Evolutionary conservation across 495 filamentous ascomycete species (phyloP).

Genomic region (Xylaria cubensis): DNA sequence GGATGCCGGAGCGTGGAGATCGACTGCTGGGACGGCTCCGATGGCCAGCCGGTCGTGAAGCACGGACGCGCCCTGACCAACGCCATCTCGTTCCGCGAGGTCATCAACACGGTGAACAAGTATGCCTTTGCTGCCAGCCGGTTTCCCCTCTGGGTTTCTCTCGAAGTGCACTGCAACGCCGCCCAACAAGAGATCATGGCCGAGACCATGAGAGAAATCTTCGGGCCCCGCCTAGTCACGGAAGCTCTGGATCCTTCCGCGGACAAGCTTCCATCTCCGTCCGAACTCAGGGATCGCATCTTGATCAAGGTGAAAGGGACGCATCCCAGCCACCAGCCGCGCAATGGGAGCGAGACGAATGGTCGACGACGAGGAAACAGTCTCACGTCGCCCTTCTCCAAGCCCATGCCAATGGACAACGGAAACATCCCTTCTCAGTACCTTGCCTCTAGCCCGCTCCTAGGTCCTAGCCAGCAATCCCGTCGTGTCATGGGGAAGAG

Average conservation of each 20-base stretch:
- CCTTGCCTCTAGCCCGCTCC: slow-evolving; percentile 63
- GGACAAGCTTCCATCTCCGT: slow-evolving; percentile 77
- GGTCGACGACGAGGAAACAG: slow-evolving; percentile 76
- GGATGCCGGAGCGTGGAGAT: slow-evolving; percentile 96
- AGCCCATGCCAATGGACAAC: slow-evolving; percentile 63
- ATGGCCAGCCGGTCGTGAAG: slow-evolving; percentile 84
- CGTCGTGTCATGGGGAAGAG: slow-evolving; percentile 41
- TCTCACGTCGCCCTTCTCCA: slow-evolving; percentile 75
- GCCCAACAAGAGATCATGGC: slow-evolving; percentile 89
- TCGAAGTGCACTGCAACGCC: slow-evolving; percentile 90
- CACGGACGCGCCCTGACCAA: slow-evolving; percentile 91
- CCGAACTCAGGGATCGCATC: slow-evolving; percentile 81
- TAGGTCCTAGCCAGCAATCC: slow-evolving; percentile 46
- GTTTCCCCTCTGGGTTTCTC: slow-evolving; percentile 90
- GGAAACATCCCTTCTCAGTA: slow-evolving; percentile 57
- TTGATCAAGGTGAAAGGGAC: slow-evolving; percentile 90
- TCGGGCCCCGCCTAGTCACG: slow-evolving; percentile 77
- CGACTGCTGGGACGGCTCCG: slow-evolving; percentile 94
- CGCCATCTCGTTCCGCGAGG: slow-evolving; percentile 84
- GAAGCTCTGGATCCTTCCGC: slow-evolving; percentile 72
- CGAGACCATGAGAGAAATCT: slow-evolving; percentile 82
- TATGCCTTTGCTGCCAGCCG: slow-evolving; percentile 84
- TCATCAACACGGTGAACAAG: slow-evolving; percentile 88
- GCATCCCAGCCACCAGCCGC: slow-evolving; percentile 49
- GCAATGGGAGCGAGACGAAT: slow-evolving; percentile 44